Conservation (phyloP, 78 protist species). For the Dictyostelium capitatum region DNA sequence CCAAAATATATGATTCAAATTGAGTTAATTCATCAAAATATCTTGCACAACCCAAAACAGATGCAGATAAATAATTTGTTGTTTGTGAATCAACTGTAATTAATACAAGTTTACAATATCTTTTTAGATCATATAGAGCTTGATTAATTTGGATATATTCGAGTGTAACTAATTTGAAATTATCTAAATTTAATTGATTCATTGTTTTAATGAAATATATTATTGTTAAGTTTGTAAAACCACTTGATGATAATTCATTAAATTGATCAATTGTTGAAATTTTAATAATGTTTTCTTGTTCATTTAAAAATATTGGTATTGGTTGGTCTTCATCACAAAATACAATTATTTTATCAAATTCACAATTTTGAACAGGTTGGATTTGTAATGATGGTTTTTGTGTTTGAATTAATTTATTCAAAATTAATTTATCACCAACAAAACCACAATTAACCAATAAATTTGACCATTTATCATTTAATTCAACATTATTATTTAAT, state of each 20-base stretch:
- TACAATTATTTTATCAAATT: neutral
- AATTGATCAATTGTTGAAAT: neutral
- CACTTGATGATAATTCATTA: neutral
- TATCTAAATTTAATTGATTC: neutral
- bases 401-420: neutral
- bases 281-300: too few species aligned
- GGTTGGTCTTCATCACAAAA: neutral
- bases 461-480: neutral
- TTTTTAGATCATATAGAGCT: neutral
- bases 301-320: too few species aligned
- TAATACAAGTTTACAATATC: neutral
- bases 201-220: neutral
- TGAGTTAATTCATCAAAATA: neutral
- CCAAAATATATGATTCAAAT: neutral
- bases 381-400: neutral
- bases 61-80: neutral
- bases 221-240: neutral
- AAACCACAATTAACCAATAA: neutral
- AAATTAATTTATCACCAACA: neutral
- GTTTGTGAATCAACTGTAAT: neutral
- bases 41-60: neutral
- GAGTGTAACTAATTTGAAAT: neutral
- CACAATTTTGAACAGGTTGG: neutral
- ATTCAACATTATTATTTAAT: neutral
- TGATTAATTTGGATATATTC: constrained; percentile 10